A percentile compares a stretch with the other conserved stretches of the same genome.
These are phyloP conservation scores for Marasmius sp. DNA, from an alignment of 1,284 basidiomycete species.

Conservation along the genomic window DNA sequence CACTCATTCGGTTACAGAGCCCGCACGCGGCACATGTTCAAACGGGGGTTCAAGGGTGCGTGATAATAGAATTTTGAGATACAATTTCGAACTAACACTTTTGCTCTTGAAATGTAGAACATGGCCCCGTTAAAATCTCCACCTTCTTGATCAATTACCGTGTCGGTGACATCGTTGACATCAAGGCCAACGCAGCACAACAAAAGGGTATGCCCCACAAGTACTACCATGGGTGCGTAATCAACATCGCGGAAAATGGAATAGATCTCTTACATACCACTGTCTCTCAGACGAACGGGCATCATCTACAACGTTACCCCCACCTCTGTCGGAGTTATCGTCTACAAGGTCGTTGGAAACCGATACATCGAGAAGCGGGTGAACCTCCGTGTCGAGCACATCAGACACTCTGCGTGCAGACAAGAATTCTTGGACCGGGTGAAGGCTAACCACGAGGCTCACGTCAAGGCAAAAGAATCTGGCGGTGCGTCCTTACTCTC, in stretches of 20 bases:
- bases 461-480: constrained; percentile 84
- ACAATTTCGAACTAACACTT: background rate
- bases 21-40: constrained; percentile 99
- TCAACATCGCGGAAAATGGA: constrained; percentile 2
- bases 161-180: constrained; percentile 98
- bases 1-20: constrained; percentile 99
- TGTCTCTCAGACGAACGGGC: constrained; percentile 77
- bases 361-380: constrained; percentile 99
- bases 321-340: constrained; percentile 93
- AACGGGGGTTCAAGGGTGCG: constrained; percentile 92
- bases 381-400: constrained; percentile 98
- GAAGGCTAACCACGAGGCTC: constrained; percentile 87
- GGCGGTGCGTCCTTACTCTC: constrained; percentile 64
- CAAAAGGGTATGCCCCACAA: constrained; percentile 99
- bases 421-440: constrained; percentile 98
- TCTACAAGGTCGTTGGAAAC: constrained; percentile 99
- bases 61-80: constrained; percentile 12
- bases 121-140: constrained; percentile 89
- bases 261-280: constrained; percentile 1
- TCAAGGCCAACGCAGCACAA: constrained; percentile 98
- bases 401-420: constrained; percentile 97
- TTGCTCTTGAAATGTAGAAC: constrained; percentile 55
- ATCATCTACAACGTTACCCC: constrained; percentile 99
- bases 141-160: constrained; percentile 94
- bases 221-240: constrained; percentile 82